Conservation (phyloP, 768 basidiomycete genomes). For the Xerocomellus amylosporus region DNA sequence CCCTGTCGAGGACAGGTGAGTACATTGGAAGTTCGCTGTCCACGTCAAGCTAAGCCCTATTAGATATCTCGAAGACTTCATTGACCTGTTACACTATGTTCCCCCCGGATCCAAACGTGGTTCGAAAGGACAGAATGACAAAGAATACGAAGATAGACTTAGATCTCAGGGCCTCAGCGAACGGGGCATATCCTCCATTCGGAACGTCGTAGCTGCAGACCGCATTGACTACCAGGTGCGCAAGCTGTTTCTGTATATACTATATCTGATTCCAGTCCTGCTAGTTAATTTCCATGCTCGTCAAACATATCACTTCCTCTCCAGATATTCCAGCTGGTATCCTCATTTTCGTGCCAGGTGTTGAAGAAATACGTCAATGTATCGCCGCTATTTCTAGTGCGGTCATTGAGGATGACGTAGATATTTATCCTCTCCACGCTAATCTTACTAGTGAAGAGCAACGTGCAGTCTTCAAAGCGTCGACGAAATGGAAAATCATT, state of each 20-base stretch:
- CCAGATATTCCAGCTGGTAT: slow-evolving; percentile 55
- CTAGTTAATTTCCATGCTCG: slow-evolving; percentile 64
- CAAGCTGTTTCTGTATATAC: background rate
- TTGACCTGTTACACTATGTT: slow-evolving; percentile 55
- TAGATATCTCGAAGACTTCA: slow-evolving; percentile 82
- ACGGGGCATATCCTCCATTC: slow-evolving; percentile 49
- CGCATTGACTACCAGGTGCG: slow-evolving; percentile 71
- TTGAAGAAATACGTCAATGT: slow-evolving; percentile 81
- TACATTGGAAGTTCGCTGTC: slow-evolving; percentile 1
- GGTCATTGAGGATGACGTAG: slow-evolving; percentile 34
- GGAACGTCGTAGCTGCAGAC: slow-evolving; percentile 56
- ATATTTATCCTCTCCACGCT: slow-evolving; percentile 81
- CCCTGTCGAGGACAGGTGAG: slow-evolving; percentile 73
- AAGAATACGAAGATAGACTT: slow-evolving; percentile 47
- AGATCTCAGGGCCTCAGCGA: slow-evolving; percentile 54
- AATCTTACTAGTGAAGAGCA: slow-evolving; percentile 87
- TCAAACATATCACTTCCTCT: slow-evolving; percentile 58
- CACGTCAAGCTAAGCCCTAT: background rate
- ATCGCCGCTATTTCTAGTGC: slow-evolving; percentile 53
- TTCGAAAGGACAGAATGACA: slow-evolving; percentile 30
- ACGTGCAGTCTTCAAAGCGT: slow-evolving; percentile 64
- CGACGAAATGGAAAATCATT: slow-evolving; percentile 75
- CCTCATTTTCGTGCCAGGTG: slow-evolving; percentile 88
- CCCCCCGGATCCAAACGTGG: slow-evolving; percentile 41
- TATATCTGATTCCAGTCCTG: background rate